Evolutionary conservation across 805 yeast genomes (phyloP).

Genomic region (Yarrowia bubula): DNA sequence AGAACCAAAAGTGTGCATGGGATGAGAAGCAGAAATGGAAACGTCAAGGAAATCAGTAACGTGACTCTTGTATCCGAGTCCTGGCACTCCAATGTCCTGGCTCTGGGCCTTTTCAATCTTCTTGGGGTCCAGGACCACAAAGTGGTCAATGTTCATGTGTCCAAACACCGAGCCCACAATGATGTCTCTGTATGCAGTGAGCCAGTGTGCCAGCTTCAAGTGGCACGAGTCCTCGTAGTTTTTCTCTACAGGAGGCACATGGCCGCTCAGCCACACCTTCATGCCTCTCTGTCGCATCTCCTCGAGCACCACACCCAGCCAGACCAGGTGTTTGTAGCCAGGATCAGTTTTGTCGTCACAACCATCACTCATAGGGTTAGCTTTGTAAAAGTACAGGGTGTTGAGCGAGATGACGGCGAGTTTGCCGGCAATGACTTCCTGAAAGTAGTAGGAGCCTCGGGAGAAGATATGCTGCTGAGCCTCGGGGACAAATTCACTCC

Average conservation of each 20-base stretch:
- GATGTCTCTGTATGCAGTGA: slow-evolving; percentile 77
- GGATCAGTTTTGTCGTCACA: slow-evolving; percentile 74
- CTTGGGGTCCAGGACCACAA: slow-evolving; percentile 60
- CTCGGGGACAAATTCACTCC: slow-evolving; percentile 73
- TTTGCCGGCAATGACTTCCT: slow-evolving; percentile 75
- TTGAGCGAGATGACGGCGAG: slow-evolving; percentile 78
- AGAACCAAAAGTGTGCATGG: slow-evolving; percentile 51
- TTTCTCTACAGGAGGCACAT: slow-evolving; percentile 82
- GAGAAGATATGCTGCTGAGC: slow-evolving; percentile 73
- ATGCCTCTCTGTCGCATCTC: slow-evolving; percentile 70
- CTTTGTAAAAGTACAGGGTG: slow-evolving; percentile 69
- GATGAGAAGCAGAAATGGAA: not conserved
- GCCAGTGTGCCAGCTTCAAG: slow-evolving; percentile 75
- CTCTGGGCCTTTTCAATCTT: slow-evolving; percentile 9
- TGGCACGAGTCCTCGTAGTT: slow-evolving; percentile 72
- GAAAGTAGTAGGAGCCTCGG: slow-evolving; percentile 70
- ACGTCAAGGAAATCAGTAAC: not conserved
- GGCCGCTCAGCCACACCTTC: slow-evolving; percentile 87
- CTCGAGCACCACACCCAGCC: slow-evolving; percentile 73
- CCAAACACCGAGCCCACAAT: slow-evolving; percentile 83
- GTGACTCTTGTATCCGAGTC: not conserved
- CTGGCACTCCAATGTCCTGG: not conserved
- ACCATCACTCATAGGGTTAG: slow-evolving; percentile 78
- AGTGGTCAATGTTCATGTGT: slow-evolving; percentile 88
- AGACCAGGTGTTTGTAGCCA: slow-evolving; percentile 70